Evolutionary conservation across 1,284 basidiomycete genomes (phyloP), one percentile per base, ranked within the genome.

Genomic region (Agaricales sp.): DNA sequence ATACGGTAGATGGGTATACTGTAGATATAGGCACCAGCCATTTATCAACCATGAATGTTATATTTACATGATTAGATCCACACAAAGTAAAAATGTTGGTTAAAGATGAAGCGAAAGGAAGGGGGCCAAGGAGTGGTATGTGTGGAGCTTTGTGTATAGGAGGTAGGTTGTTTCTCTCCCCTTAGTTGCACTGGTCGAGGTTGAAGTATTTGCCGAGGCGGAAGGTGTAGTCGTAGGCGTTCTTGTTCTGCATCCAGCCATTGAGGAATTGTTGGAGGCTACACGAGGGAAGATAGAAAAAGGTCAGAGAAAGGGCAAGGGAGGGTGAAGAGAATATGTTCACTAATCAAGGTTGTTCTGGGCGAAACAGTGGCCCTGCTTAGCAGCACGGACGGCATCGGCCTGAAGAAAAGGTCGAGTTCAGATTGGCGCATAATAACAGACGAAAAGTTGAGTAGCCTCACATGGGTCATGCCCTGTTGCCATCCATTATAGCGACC

Each of bases 401-500:
- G 35, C 62, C 77, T 82, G 51, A n/a, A n/a, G n/a, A n/a, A 3
- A 48, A 48, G 26, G 53, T 35, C 50, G 47, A 47, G 56, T 25
- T 25, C 18, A 48, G 18, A 43, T 35, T 20, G 35, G 23, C 16
- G 26, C 8, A 30, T 45, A 48, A 19, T 20, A 44, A 47, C 41
- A 47, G 22, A 41, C 14, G 2, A 45, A 45, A 18, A 26, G n/a
- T 14, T 26, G n/a, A n/a, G n/a, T n/a, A n/a, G n/a, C n/a, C 8
- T 35, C n/a, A 79, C 82, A 48, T 67, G 66, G 20, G 84, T 88
- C 70, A 92, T 66, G 18, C 77, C 77, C 4, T 50, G 48, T 18
- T 53, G 57, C 88, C 88, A 92, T 41, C 89, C 87, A 62, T 93
- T 93, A 69, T 94, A 93, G 18, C 63, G 53, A 14, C 88, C 92